Evolutionary conservation across 192 early-diverging fungal species (phyloP).

Genomic region (Umbelopsis sp.): DNA sequence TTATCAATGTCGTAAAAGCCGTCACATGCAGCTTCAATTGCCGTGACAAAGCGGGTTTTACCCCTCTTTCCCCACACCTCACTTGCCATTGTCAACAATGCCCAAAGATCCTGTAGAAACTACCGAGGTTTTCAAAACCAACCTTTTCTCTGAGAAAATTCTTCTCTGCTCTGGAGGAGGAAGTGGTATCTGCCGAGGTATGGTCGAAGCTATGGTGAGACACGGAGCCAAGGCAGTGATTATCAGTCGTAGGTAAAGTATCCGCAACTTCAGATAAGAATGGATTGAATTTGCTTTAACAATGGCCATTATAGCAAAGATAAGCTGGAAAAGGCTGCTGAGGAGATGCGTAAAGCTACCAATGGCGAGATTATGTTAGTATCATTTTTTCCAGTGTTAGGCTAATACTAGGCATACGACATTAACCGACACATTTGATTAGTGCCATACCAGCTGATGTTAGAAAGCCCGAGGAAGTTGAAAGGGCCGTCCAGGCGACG

Average conservation of each 20-base stretch:
- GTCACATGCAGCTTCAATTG: not conserved
- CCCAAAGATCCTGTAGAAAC: conserved; percentile 28
- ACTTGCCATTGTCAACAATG: not conserved
- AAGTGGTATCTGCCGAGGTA: conserved; percentile 69
- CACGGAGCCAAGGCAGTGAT: conserved; percentile 67
- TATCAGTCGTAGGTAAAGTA: conserved; percentile 56
- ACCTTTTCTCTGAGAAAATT: conserved; percentile 40
- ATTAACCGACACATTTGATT: not conserved
- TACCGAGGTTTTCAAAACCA: conserved; percentile 37
- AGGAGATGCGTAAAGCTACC: conserved; percentile 59
- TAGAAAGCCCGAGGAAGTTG: conserved; percentile 58
- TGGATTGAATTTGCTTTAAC: not conserved
- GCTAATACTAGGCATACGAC: not conserved
- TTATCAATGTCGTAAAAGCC: not conserved
- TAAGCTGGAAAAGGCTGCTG: conserved; percentile 68
- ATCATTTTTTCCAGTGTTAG: not conserved
- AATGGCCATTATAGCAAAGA: conserved; percentile 37
- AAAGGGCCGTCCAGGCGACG: conserved; percentile 59
- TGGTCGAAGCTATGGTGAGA: conserved; percentile 65
- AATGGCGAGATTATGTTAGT: conserved; percentile 58
- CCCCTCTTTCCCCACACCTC: not conserved
- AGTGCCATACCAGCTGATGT: conserved; percentile 65
- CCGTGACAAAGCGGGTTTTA: not conserved
- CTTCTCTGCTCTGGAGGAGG: conserved; percentile 56
- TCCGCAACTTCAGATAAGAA: not conserved